A percentile compares a stretch with the other conserved stretches of the same genome.
Evolutionary conservation across 139 green algal species (phyloP).

Genomic region (Deuterostichococcus epilithicus): DNA sequence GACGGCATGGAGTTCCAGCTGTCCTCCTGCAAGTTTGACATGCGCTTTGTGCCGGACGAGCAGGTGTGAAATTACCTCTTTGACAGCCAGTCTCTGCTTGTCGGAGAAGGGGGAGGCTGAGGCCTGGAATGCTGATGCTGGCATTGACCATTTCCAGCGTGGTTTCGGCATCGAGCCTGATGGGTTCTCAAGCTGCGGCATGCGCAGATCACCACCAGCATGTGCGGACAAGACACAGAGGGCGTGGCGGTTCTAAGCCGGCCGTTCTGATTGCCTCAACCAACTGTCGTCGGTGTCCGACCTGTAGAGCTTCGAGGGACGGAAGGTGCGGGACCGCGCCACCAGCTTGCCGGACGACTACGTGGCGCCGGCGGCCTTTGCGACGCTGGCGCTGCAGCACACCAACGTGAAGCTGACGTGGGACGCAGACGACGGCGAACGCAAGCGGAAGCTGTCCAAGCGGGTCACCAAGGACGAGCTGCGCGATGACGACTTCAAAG

Average conservation of each 20-base stretch:
- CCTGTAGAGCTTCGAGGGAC: slow-evolving; percentile 53
- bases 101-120: too few species aligned
- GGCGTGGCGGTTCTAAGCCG: too few species aligned
- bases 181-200: too few species aligned
- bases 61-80: too few species aligned
- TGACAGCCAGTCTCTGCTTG: too few species aligned
- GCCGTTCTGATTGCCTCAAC: too few species aligned
- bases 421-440: slow-evolving; percentile 79
- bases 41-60: slow-evolving; percentile 88
- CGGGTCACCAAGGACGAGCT: slow-evolving; percentile 78
- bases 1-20: slow-evolving; percentile 68
- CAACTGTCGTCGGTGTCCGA: too few species aligned
- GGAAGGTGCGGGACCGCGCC: slow-evolving; percentile 61
- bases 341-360: slow-evolving; percentile 69
- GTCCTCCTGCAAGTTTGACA: slow-evolving; percentile 64
- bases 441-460: slow-evolving; percentile 46
- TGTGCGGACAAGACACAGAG: not conserved
- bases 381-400: slow-evolving; percentile 82
- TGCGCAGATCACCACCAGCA: too few species aligned
- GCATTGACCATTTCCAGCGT: too few species aligned
- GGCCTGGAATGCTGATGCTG: too few species aligned
- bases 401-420: slow-evolving; percentile 88
- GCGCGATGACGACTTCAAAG: slow-evolving; percentile 83
- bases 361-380: slow-evolving; percentile 58
- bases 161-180: too few species aligned